A percentile compares a stretch with the other conserved stretches of the same genome.
Evolutionary conservation across 2,329 filamentous ascomycete genomes (phyloP).

Genomic region (Aureobasidium sp.): DNA sequence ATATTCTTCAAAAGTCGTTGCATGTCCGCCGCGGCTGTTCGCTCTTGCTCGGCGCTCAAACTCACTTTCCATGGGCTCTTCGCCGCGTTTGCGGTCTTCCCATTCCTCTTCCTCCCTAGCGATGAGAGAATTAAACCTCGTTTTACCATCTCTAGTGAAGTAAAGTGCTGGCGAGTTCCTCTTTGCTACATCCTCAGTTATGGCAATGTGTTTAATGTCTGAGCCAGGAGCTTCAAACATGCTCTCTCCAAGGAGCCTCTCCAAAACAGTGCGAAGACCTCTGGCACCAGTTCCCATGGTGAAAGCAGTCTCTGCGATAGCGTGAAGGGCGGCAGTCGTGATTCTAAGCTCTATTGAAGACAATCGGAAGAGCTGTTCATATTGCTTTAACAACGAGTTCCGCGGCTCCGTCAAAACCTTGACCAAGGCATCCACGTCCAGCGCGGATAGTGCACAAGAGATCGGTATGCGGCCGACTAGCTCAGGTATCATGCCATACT

Average conservation of each 20-base stretch:
- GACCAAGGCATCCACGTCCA: constrained; percentile 61
- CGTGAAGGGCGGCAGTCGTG: constrained; percentile 70
- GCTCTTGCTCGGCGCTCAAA: constrained; percentile 21
- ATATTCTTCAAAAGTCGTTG: constrained; percentile 39
- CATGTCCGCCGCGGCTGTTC: constrained; percentile 21
- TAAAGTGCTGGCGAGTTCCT: constrained; percentile 34
- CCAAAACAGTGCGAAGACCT: constrained; percentile 40
- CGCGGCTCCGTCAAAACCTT: constrained; percentile 88
- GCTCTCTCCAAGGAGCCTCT: constrained; percentile 35
- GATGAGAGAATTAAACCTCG: constrained; percentile 30
- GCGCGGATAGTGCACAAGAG: constrained; percentile 71
- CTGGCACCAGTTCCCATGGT: constrained; percentile 63
- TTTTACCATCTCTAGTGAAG: constrained; percentile 33
- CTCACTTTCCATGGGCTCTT: constrained; percentile 20
- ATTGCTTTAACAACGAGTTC: constrained; percentile 82
- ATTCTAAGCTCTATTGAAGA: constrained; percentile 71
- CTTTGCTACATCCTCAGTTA: constrained; percentile 38
- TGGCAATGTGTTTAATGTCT: constrained; percentile 36
- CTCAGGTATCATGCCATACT: constrained; percentile 73
- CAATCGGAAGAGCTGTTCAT: constrained; percentile 77
- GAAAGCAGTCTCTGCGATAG: constrained; percentile 64
- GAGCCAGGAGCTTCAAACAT: constrained; percentile 42
- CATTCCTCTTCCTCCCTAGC: constrained; percentile 38
- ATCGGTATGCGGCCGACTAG: constrained; percentile 94
- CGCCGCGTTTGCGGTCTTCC: constrained; percentile 30